phyloP scores from a whole-genome alignment of 371 early-diverging fungal species.

The Rhizopus stolonifer region DNA sequence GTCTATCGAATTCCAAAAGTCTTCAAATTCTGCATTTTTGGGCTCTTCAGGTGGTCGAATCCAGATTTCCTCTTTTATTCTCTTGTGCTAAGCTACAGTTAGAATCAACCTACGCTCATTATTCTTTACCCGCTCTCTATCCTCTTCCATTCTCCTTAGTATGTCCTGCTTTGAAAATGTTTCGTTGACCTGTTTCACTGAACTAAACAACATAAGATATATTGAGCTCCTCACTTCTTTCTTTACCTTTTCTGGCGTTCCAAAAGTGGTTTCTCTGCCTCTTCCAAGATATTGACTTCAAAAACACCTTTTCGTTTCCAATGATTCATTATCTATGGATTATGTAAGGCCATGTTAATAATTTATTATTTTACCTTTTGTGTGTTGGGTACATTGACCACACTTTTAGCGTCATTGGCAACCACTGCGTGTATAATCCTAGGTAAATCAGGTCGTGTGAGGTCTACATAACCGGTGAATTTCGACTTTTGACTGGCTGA shows the following conservation, averaged over 20 bases:
- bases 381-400: slow-evolving; percentile 67
- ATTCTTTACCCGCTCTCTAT: slow-evolving; percentile 62
- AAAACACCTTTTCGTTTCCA: slow-evolving; percentile 51
- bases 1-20: slow-evolving; percentile 65
- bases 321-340: slow-evolving; percentile 45
- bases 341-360: not conserved
- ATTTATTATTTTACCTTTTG: slow-evolving; percentile 51
- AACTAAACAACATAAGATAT: not conserved
- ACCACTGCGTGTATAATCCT: slow-evolving; percentile 60
- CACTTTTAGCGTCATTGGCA: slow-evolving; percentile 65
- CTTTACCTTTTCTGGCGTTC: slow-evolving; percentile 44
- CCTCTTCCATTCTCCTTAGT: slow-evolving; percentile 75
- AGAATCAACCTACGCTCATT: not conserved
- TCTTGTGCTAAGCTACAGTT: slow-evolving; percentile 53
- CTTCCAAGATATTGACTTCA: slow-evolving; percentile 38
- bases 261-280: slow-evolving; percentile 50
- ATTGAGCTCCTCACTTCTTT: not conserved
- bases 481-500: slow-evolving; percentile 54
- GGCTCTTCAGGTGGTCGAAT: slow-evolving; percentile 64
- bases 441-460: slow-evolving; percentile 57
- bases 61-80: slow-evolving; percentile 76
- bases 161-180: slow-evolving; percentile 66
- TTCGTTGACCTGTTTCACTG: slow-evolving; percentile 22
- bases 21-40: slow-evolving; percentile 57
- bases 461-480: slow-evolving; percentile 58